Base-by-base conservation (phyloP, 2,329 filamentous ascomycete species). In the Aspergillus neoniger region DNA sequence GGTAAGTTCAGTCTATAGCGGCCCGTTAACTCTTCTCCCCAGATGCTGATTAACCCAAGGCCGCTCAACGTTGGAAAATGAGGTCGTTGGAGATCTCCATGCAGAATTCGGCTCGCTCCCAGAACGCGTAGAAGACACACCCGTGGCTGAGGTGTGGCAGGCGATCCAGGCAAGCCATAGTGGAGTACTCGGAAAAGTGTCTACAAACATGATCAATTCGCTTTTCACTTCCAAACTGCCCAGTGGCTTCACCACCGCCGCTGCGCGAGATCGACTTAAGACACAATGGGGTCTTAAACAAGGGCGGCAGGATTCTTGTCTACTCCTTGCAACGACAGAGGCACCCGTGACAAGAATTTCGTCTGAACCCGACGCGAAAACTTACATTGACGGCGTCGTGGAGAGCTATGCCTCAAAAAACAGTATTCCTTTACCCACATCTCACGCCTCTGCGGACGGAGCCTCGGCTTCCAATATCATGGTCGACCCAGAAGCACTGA, bases 11-110 rank as follows among this genome's bases (percentile, higher is more conserved):
- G 10, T 5, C 1, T 32, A 12, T 12, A 32, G 30, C 12, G 30
- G 12, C 4, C 10, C 12, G 12, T 32, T 14, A 32, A 32, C 4
- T 14, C 12, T 32, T 32, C 4, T 5, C 43, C 10, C 4, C 4
- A 2, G 1, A 43, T 17, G 15, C 43, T 47, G 12, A 8, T 6
- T 2, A 47, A 7, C 43, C 0, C 19, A 19, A 52, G 49, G 50
- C 17, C 48, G 49, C 14, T 59, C 57, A 6, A 59, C 57, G 1
- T 30, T 59, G n/a, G 41, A 59, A 15, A 59, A 59, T 10, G 57
- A 59, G 21, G 30, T 59, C 21, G 36, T 59, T n/a, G 57, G 57
- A 14, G 57, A 59, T 5, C 51, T 59, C 21, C 41, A 39, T 7
- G 47, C 47, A 12, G 57, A 59, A 9, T 49, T 59, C 10, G 51